Evolutionary conservation across 2,329 filamentous ascomycete species (phyloP), one percentile per base, ranked within the genome.

Genomic region (Amylocarpus encephaloides): DNA sequence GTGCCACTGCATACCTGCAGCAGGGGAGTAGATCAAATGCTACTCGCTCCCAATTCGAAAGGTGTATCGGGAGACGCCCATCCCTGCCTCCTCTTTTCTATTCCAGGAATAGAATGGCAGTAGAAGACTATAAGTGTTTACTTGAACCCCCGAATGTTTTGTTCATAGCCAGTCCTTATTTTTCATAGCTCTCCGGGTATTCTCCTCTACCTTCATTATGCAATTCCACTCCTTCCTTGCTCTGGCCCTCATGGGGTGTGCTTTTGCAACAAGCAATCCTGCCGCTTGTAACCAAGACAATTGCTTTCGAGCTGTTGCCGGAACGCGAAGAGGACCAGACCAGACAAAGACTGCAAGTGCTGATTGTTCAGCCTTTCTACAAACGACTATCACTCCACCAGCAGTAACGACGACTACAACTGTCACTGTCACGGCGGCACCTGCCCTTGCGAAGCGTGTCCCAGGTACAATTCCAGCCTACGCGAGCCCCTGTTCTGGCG

Each of bases 401-500:
- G 22, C 45, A 19, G 18, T 36, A n/a, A 55, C 49, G 12, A 47
- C 34, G 7, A 52, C 46, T 13, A 48, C 46, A 10, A 54, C 41
- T 4, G 40, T 50, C 16, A 50, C 40, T 11, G 49, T 26, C 22
- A 26, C 42, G 30, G 48, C 46, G 15, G 38, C 33, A 30, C 30
- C 49, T 15, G 22, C 11, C 6, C 19, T 43, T 15, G 36, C 16
- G 15, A 51, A 50, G 35, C 40, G 51, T 40, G 38, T 19, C 7
- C 18, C 36, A 15, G 22, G 41, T 18, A 19, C 35, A 12, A 52
- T 63, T 43, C 63, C 63, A 6, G 32, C 45, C 6, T 65, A 64
- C 51, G 61, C 62, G 3, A 51, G 42, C 7, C 41, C 48, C 16
- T 65, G 62, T 42, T 44, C 43, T 3, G 53, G 50, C 45, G 33